Conservation (phyloP, 257 asterid genomes). For the Solanum medicagineum region DNA sequence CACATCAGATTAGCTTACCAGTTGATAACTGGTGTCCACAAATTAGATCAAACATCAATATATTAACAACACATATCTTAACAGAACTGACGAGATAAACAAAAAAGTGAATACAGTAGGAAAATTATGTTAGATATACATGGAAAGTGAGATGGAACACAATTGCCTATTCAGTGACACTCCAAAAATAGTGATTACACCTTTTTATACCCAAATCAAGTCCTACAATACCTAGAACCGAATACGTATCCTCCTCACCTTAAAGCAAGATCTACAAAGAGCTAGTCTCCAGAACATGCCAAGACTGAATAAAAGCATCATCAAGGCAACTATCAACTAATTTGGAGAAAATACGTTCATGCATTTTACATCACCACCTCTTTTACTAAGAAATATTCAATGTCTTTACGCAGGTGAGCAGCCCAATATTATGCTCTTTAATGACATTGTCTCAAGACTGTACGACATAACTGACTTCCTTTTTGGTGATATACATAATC, state of each 20-base stretch:
- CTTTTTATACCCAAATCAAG: background rate
- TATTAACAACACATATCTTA: background rate
- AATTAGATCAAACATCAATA: background rate
- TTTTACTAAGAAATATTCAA: background rate
- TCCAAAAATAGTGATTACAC: background rate
- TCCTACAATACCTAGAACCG: background rate
- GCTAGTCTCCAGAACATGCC: background rate
- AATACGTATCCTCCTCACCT: background rate
- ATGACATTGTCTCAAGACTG: background rate
- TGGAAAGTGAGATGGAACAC: background rate
- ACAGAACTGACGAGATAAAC: background rate
- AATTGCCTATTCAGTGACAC: background rate
- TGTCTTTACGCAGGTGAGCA: background rate
- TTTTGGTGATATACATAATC: background rate
- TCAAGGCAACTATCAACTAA: background rate
- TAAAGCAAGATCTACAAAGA: background rate
- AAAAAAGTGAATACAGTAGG: background rate
- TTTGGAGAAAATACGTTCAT: background rate
- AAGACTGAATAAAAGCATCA: background rate
- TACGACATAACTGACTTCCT: background rate
- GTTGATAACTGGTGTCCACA: background rate
- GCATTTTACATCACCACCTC: background rate
- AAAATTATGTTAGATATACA: background rate
- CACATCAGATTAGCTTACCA: background rate
- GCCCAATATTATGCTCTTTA: background rate